Evolutionary conservation across 805 yeast species (phyloP), one percentile per base, ranked within the genome.

Genomic region (Wickerhamomyces strasburgensis): DNA sequence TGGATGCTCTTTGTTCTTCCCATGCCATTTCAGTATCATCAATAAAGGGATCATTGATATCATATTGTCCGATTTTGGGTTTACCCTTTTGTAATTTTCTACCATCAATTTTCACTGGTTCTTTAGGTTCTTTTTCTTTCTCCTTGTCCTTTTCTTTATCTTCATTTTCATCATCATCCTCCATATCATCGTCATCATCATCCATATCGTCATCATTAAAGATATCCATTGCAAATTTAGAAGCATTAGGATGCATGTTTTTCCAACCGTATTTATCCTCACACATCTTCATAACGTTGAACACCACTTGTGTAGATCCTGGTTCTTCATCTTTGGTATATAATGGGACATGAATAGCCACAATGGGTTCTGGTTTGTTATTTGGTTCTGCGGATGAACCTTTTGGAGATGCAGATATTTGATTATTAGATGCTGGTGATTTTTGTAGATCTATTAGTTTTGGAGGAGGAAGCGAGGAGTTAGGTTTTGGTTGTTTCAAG

Each of bases 1-100:
- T 88, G 1, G 90, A 79, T 3, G 90, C 89, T 7, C 95, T 79
- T 52, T 84, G 94, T 58, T 89, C 96, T 61, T 93, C 98, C 84
- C 93, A 84, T 39, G 78, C 73, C 49, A 88, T 65, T 61, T 93
- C 99, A 13, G 86, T 75, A 61, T 93, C 98, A 62, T 93, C 99
- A 40, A 93, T 93, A 54, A 93, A 93, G 3, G 98, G 98, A 60
- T 93, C 99, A 42, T 84, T 80, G 33, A 76, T 68, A 57, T 93
- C 98, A 60, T 93, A 93, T 54, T 85, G 87, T 3, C 96, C 96
- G 25, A 88, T 86, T 46, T 84, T 75, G 36, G 88, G 73, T 52
- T 82, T 82, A 27, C 75, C 70, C 50, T 68, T 67, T 52, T 68
- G 70, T 32, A 61, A 59, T 43, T 70, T 67, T 64, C 56, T 60